A percentile compares a stretch with the other conserved stretches of the same genome.
Conservation (phyloP, 2,329 filamentous ascomycete genomes). For the Exserohilum turcica region DNA sequence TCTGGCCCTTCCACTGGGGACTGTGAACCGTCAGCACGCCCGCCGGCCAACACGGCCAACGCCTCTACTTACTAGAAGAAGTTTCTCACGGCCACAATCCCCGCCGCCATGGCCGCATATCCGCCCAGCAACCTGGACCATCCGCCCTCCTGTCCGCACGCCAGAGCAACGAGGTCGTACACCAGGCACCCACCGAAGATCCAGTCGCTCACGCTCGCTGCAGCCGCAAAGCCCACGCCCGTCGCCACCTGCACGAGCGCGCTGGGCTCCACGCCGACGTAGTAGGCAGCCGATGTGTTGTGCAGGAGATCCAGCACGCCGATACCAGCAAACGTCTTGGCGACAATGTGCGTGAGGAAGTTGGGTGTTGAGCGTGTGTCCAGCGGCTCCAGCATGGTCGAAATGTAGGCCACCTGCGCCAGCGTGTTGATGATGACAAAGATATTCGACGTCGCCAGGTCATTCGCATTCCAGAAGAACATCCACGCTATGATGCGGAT, state of each 20-base stretch:
- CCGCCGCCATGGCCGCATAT: slow-evolving; percentile 59
- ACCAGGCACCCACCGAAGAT: slow-evolving; percentile 65
- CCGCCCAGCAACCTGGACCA: slow-evolving; percentile 60
- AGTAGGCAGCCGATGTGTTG: slow-evolving; percentile 63
- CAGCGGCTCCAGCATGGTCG: slow-evolving; percentile 56
- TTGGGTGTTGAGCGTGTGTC: slow-evolving; percentile 56
- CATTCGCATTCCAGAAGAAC: slow-evolving; percentile 64
- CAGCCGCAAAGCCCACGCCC: slow-evolving; percentile 58
- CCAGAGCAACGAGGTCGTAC: slow-evolving; percentile 62
- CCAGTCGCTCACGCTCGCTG: slow-evolving; percentile 61
- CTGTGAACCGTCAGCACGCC: slow-evolving; percentile 31
- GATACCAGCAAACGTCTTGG: slow-evolving; percentile 66
- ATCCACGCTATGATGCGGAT: slow-evolving; percentile 55
- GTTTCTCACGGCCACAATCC: slow-evolving; percentile 60
- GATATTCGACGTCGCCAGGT: slow-evolving; percentile 58
- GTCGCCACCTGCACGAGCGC: slow-evolving; percentile 58
- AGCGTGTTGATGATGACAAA: slow-evolving; percentile 63
- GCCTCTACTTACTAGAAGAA: slow-evolving; percentile 52
- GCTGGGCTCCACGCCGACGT: slow-evolving; percentile 54
- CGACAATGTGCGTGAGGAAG: slow-evolving; percentile 63
- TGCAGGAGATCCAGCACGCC: slow-evolving; percentile 64
- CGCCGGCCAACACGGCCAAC: neutral
- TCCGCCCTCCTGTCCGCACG: slow-evolving; percentile 56
- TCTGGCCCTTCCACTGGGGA: slow-evolving; percentile 31
- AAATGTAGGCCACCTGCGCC: slow-evolving; percentile 61